Conservation (phyloP, 768 basidiomycete species). For the Mycena alexandri region DNA sequence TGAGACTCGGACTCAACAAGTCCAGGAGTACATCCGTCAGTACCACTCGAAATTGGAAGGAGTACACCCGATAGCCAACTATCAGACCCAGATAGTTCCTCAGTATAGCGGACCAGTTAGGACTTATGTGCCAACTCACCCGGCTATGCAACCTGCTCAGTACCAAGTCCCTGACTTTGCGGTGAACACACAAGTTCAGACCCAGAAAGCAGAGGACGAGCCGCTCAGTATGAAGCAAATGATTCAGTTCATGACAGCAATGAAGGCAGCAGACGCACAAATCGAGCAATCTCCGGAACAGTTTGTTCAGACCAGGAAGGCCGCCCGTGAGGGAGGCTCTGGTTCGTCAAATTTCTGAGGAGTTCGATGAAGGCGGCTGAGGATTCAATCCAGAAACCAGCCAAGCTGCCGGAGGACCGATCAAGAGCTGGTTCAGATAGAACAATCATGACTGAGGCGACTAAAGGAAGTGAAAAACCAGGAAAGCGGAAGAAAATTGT, state of each 20-base stretch:
- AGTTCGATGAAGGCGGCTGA: conserved; percentile 11
- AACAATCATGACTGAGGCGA: neutral
- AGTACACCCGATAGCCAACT: neutral
- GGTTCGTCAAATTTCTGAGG: neutral
- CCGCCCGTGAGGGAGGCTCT: neutral
- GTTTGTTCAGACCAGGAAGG: neutral
- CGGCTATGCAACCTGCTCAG: neutral
- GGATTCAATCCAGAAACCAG: neutral
- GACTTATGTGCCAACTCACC: neutral
- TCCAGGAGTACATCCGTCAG: neutral
- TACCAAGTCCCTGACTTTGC: neutral
- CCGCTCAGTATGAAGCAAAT: neutral
- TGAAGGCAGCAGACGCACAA: neutral
- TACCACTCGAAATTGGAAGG: too few relatives aligned
- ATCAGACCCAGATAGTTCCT: neutral
- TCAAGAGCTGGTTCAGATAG: neutral
- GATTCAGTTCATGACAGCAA: neutral
- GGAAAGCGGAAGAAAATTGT: neutral
- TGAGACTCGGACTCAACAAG: neutral
- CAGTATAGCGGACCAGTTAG: neutral
- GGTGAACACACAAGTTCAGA: too few relatives aligned
- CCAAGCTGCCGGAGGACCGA: conserved; percentile 7
- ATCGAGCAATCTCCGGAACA: neutral
- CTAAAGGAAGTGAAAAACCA: neutral
- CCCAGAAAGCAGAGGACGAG: too few relatives aligned